phyloP scores from a whole-genome alignment of 192 early-diverging fungal genomes.

The Coemansia sp. region DNA sequence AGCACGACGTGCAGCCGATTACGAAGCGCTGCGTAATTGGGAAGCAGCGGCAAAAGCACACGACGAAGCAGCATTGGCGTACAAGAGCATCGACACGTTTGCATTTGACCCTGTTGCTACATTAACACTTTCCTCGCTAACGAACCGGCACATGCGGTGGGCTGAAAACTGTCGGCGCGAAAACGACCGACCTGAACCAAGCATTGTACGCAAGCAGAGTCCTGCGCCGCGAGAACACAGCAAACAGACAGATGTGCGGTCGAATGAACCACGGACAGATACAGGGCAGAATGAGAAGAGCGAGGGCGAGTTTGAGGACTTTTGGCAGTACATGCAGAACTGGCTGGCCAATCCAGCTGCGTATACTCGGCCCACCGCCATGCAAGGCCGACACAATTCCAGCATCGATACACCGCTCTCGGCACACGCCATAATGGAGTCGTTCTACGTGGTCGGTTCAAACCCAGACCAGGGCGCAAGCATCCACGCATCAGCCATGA shows the following conservation, averaged over 20 bases:
- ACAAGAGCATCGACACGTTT: constrained; percentile 16
- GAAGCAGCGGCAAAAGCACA: constrained; percentile 24
- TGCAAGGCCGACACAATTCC: constrained; percentile 1
- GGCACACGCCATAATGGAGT: constrained; percentile 42
- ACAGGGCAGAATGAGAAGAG: constrained; percentile 8
- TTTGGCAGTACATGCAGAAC: constrained; percentile 54
- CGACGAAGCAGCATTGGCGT: constrained; percentile 26
- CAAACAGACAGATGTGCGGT: background rate
- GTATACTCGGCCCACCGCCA: constrained; percentile 30
- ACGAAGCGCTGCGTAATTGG: constrained; percentile 26
- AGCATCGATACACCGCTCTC: constrained; percentile 4
- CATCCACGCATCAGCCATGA: constrained; percentile 20
- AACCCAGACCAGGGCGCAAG: constrained; percentile 38
- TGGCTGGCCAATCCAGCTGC: constrained; percentile 49
- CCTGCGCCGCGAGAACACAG: background rate
- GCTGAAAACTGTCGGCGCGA: constrained; percentile 41
- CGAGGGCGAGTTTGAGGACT: constrained; percentile 49
- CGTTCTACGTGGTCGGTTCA: constrained; percentile 47
- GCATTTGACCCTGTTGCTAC: constrained; percentile 46
- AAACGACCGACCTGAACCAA: constrained; percentile 1
- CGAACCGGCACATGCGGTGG: constrained; percentile 40
- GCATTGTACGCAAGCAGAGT: background rate
- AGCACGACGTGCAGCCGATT: constrained; percentile 27
- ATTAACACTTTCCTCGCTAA: constrained; percentile 34
- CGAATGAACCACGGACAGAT: too few species aligned